phyloP scores from a whole-genome alignment of 345 rosid genomes.

The Salix koriyanagi region DNA sequence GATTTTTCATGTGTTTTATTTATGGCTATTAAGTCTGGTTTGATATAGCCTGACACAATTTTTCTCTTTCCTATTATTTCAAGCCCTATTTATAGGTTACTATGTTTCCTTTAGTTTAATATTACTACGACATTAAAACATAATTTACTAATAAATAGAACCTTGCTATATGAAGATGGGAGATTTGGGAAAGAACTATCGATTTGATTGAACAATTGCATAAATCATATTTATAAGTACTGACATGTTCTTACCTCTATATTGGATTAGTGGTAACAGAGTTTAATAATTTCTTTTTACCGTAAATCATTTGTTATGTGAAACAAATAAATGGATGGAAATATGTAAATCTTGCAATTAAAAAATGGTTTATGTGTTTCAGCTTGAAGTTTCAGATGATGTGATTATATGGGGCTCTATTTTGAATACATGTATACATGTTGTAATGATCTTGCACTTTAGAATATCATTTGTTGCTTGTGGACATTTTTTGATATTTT shows the following conservation, averaged over 20 bases:
- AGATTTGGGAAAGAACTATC: neutral
- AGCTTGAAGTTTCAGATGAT: neutral
- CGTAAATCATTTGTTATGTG: neutral
- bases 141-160: neutral
- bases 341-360: neutral
- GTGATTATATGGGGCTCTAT: neutral
- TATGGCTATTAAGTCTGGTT: neutral
- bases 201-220: neutral
- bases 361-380: neutral
- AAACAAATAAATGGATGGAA: neutral
- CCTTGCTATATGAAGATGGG: neutral
- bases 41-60: neutral
- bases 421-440: neutral
- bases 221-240: neutral
- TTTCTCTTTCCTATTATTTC: neutral
- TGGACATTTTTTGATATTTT: neutral
- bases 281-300: neutral
- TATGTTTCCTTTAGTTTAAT: neutral
- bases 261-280: neutral
- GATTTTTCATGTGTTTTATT: neutral
- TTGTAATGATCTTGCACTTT: neutral
- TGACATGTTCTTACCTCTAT: neutral
- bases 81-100: neutral
- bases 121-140: neutral
- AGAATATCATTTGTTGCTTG: neutral